Evolutionary conservation across 2,329 filamentous ascomycete genomes (phyloP).

Genomic region (Mycosphaerelloides madeirae): DNA sequence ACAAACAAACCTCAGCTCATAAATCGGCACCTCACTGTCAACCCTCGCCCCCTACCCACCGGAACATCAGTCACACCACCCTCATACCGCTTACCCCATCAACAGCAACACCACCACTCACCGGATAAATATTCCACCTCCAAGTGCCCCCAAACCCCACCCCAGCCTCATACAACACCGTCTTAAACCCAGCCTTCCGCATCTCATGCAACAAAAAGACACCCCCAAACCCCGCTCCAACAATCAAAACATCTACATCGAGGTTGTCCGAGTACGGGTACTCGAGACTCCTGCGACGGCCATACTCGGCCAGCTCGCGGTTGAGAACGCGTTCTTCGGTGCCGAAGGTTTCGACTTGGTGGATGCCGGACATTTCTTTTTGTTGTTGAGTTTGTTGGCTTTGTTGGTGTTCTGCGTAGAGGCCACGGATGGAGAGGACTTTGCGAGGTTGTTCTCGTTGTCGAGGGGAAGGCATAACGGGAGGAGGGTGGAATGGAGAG

Average conservation of each 20-base stretch:
- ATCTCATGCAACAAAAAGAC: conserved; percentile 35
- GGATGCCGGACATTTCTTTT: conserved; percentile 8
- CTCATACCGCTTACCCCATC: too few relatives aligned
- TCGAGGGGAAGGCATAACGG: too few relatives aligned
- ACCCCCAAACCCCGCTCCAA: conserved; percentile 44
- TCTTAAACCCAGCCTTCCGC: conserved; percentile 30
- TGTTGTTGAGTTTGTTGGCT: too few relatives aligned
- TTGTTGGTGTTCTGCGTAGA: too few relatives aligned
- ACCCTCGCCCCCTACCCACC: conserved; percentile 38
- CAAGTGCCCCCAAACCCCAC: conserved; percentile 42
- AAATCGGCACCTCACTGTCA: conserved; percentile 36
- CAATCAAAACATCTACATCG: conserved; percentile 17
- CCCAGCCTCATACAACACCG: conserved; percentile 35
- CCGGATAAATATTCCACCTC: conserved; percentile 42
- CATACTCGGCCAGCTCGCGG: conserved; percentile 13
- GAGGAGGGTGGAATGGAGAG: too few relatives aligned
- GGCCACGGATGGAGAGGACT: conserved; percentile 9
- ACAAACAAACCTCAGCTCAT: background rate
- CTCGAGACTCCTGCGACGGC: conserved; percentile 14
- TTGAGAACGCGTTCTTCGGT: conserved; percentile 9
- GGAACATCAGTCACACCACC: background rate
- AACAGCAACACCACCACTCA: background rate
- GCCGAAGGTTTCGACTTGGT: conserved; percentile 4
- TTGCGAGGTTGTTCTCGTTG: conserved; percentile 3
- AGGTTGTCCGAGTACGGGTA: conserved; percentile 26